Conservation (phyloP, 306 rosid genomes). For the Trifolium dubium region DNA sequence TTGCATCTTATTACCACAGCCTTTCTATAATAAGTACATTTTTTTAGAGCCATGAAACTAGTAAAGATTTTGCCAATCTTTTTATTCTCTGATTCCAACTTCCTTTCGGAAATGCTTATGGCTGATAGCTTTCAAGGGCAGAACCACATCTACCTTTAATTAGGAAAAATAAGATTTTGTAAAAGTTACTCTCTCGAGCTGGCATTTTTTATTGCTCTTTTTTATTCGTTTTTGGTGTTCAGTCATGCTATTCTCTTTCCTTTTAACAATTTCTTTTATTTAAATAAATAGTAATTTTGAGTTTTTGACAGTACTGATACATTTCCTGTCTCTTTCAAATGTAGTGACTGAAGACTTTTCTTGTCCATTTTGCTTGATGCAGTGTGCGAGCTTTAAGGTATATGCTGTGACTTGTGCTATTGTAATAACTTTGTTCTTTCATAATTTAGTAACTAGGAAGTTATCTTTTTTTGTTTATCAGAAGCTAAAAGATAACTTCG, state of each 20-base stretch:
- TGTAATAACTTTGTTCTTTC: conserved; percentile 20
- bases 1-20: conserved; percentile 31
- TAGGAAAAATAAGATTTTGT: conserved; percentile 32
- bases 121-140: conserved; percentile 12
- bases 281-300: not conserved
- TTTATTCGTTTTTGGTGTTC: conserved; percentile 19
- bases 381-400: conserved; percentile 93
- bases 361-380: conserved; percentile 96
- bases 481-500: conserved; percentile 20
- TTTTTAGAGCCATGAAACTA: not conserved
- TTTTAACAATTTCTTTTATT: not conserved
- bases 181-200: not conserved
- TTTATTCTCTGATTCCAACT: not conserved
- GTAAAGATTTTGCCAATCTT: conserved; percentile 15
- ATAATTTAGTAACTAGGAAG: conserved; percentile 31
- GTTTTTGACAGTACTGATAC: conserved; percentile 29
- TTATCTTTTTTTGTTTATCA: conserved; percentile 27
- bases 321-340: conserved; percentile 45
- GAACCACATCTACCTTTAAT: conserved; percentile 24
- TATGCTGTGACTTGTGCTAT: conserved; percentile 29
- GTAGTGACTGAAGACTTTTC: conserved; percentile 91
- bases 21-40: conserved; percentile 7
- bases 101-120: conserved; percentile 18
- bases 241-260: conserved; percentile 12
- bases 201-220: conserved; percentile 20